Conservation (phyloP, 2,329 filamentous ascomycete genomes). For the Nemania sp. region DNA sequence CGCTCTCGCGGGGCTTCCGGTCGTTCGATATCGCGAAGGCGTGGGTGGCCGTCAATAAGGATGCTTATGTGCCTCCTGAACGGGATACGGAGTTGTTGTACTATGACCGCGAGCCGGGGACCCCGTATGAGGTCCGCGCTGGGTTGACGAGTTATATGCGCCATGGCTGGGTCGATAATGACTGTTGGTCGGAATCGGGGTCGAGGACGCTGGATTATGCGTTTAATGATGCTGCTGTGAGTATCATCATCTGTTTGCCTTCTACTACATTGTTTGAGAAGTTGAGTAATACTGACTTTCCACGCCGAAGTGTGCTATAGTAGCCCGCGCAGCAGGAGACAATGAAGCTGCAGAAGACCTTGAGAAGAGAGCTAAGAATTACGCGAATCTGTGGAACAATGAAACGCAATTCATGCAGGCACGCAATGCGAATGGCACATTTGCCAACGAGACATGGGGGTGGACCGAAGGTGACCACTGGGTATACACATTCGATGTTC, state of each 20-base stretch:
- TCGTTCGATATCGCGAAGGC: conserved; percentile 48
- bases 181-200: conserved; percentile 50
- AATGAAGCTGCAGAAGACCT: conserved; percentile 39
- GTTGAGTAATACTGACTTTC: conserved; percentile 5
- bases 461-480: conserved; percentile 55
- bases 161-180: conserved; percentile 51
- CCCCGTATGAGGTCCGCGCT: conserved; percentile 49
- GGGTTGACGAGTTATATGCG: conserved; percentile 49
- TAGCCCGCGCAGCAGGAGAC: conserved; percentile 44
- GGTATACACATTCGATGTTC: conserved; percentile 55
- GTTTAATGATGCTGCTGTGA: conserved; percentile 48
- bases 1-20: conserved; percentile 46
- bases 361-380: conserved; percentile 44
- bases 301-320: conserved; percentile 40
- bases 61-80: conserved; percentile 49
- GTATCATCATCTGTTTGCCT: not conserved
- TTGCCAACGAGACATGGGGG: conserved; percentile 48
- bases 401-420: conserved; percentile 52
- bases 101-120: conserved; percentile 50
- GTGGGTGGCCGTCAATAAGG: conserved; percentile 48
- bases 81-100: conserved; percentile 49
- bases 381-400: conserved; percentile 47
- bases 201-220: conserved; percentile 53
- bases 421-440: conserved; percentile 50
- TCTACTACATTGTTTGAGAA: no score